A percentile compares a stretch with the other conserved stretches of the same genome.
Conservation (phyloP, 805 yeast genomes). For the Wickerhamiella siamensis region DNA sequence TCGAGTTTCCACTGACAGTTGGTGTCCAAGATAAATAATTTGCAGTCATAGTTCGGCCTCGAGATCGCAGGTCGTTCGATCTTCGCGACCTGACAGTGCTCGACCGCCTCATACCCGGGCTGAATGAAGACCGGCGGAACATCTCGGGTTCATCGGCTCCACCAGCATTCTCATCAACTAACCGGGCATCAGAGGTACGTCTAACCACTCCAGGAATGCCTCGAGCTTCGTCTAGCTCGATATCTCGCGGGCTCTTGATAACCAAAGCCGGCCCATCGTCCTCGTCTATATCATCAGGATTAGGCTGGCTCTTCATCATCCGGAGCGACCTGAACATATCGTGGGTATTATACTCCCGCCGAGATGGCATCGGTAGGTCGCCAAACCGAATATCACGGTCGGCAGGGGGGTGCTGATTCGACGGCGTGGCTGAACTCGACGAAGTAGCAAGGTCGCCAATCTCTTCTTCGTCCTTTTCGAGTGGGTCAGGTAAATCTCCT, state of each 20-base stretch:
- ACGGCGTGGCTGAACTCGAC: background rate
- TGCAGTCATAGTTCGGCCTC: constrained; percentile 21
- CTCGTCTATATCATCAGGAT: constrained; percentile 23
- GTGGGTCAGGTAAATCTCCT: background rate
- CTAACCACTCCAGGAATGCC: constrained; percentile 10
- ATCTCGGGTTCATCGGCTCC: background rate
- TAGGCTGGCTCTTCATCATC: constrained; percentile 39
- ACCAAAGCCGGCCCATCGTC: constrained; percentile 68
- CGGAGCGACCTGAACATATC: constrained; percentile 77
- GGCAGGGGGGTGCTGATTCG: constrained; percentile 2
- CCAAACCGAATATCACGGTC: constrained; percentile 41
- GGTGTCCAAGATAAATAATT: constrained; percentile 79
- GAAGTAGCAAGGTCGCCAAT: background rate
- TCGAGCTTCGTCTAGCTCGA: constrained; percentile 28
- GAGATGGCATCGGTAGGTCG: constrained; percentile 36
- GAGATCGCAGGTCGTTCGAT: background rate
- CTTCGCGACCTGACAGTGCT: background rate
- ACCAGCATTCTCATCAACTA: background rate
- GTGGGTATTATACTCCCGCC: constrained; percentile 40
- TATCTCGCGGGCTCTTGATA: constrained; percentile 64
- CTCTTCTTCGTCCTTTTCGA: constrained; percentile 1
- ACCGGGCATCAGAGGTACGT: background rate
- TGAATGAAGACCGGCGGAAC: background rate
- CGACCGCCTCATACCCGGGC: background rate
- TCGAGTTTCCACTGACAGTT: constrained; percentile 83